Base-by-base conservation (phyloP, 345 rosid species). In the Rhizophora mangle region DNA sequence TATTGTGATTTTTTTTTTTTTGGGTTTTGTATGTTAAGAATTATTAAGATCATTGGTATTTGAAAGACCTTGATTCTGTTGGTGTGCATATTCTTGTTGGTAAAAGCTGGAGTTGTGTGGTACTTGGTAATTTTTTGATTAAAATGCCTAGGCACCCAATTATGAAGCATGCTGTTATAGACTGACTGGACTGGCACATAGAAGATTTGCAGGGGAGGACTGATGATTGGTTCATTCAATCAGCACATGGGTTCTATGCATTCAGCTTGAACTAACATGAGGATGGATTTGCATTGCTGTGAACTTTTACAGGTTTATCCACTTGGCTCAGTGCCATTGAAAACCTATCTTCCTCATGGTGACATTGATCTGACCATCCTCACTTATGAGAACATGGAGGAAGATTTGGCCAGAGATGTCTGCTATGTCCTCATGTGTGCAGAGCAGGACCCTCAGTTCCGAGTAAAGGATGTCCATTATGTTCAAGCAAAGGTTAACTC, bases 311-410 rank as follows among this genome's bases (percentile, higher is more conserved):
- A 67, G 78, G 78, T 77, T 29, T 58, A 72, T 59, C 62, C 80
- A 56, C 58, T 72, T 63, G 77, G 80, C 53, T 77, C 80, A 19
- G 77, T 72, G 27, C 80, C 80, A 53, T 37, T 77, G 63, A 77
- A 63, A 64, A 77, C 80, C 57, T 77, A 77, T 68, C 74, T 77
- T 57, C 80, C 80, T 46, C 76, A 77, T 72, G 80, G 80, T 49
- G 80, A 77, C 53, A 77, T 77, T 53, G 80, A 77, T 72, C 73
- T 72, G 36, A 77, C 72, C 31, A 47, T 30, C 34, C 62, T 72
- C 60, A 59, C 61, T 52, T 63, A 68, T 19, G 68, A 37, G 46
- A 64, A 31, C 56, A 58, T 31, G 70, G 80, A 72, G 71, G 76
- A 77, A 51, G 76, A 72, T 36, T 63, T 77, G 70, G 80, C 76